Conservation (phyloP, 345 rosid species). For the Triadica sebifera region DNA sequence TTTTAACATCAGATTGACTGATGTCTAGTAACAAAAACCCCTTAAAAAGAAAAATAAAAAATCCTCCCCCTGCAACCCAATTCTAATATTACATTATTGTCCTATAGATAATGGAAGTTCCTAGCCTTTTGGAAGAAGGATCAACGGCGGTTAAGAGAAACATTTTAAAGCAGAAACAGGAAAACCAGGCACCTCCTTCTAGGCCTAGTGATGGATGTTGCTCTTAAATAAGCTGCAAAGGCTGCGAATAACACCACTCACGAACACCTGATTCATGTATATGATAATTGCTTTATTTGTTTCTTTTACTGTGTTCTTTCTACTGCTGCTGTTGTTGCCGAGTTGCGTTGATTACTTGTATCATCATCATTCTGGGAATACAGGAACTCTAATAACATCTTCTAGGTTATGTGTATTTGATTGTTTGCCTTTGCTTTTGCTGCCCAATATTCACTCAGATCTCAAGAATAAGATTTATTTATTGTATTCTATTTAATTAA, state of each 20-base stretch:
- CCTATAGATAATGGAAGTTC: slow-evolving; percentile 82
- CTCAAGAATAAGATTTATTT: slow-evolving; percentile 4
- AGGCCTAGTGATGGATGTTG: slow-evolving; percentile 48
- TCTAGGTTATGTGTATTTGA: slow-evolving; percentile 22
- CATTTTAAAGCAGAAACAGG: slow-evolving; percentile 67
- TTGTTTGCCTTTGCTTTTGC: slow-evolving; percentile 9
- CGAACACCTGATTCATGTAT: slow-evolving; percentile 18
- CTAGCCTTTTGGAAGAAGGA: slow-evolving; percentile 92
- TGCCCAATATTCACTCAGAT: slow-evolving; percentile 13
- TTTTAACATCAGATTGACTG: too few species aligned
- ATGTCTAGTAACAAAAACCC: too few species aligned
- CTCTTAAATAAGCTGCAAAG: slow-evolving; percentile 22
- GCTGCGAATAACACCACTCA: neutral
- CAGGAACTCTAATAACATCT: slow-evolving; percentile 12
- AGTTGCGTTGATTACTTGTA: slow-evolving; percentile 16
- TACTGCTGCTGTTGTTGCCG: neutral
- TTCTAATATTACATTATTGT: slow-evolving; percentile 2
- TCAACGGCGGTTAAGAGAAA: slow-evolving; percentile 68
- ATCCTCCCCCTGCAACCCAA: too few species aligned
- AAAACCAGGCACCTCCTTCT: slow-evolving; percentile 35
- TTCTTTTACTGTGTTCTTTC: slow-evolving; percentile 3
- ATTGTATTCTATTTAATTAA: slow-evolving; percentile 5
- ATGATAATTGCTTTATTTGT: slow-evolving; percentile 16
- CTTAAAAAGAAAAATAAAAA: too few species aligned
- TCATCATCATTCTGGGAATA: neutral